phyloP scores from a whole-genome alignment of 2,329 filamentous ascomycete genomes.

The Nectriaceae sp. region DNA sequence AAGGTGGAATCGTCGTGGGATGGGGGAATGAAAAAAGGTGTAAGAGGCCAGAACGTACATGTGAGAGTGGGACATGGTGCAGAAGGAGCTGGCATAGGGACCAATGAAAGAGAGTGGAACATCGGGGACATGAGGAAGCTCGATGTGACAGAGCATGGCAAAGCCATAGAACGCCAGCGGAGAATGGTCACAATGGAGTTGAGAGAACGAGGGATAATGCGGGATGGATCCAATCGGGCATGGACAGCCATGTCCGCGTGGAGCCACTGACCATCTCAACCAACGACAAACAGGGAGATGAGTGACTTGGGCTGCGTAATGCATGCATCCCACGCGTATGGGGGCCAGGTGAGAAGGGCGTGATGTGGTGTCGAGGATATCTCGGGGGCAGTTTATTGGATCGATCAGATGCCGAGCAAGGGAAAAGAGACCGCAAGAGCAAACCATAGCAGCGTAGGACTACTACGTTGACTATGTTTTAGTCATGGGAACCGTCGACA shows the following conservation, averaged over 20 bases:
- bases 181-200: neutral
- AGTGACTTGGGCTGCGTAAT: conserved; percentile 15
- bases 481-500: conserved; percentile 24
- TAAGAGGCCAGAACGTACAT: conserved; percentile 17
- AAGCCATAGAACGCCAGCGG: conserved; percentile 17
- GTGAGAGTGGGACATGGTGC: conserved; percentile 13
- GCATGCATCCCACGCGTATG: conserved; percentile 32
- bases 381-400: neutral
- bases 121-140: neutral
- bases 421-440: conserved; percentile 2
- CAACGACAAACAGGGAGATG: conserved; percentile 6
- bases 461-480: conserved; percentile 19
- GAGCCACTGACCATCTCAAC: conserved; percentile 8
- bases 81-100: conserved; percentile 1
- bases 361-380: neutral
- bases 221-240: conserved; percentile 13
- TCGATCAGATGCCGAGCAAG: conserved; percentile 3
- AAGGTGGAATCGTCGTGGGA: neutral
- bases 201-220: conserved; percentile 27
- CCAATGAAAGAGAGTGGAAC: neutral
- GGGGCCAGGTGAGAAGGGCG: neutral
- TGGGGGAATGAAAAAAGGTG: conserved; percentile 16
- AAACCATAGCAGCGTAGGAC: conserved; percentile 16
- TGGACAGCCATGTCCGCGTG: conserved; percentile 17
- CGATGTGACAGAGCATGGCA: conserved; percentile 10